Conservation (phyloP, 2,329 filamentous ascomycete genomes). For the Arthrobotrys megalospora region DNA sequence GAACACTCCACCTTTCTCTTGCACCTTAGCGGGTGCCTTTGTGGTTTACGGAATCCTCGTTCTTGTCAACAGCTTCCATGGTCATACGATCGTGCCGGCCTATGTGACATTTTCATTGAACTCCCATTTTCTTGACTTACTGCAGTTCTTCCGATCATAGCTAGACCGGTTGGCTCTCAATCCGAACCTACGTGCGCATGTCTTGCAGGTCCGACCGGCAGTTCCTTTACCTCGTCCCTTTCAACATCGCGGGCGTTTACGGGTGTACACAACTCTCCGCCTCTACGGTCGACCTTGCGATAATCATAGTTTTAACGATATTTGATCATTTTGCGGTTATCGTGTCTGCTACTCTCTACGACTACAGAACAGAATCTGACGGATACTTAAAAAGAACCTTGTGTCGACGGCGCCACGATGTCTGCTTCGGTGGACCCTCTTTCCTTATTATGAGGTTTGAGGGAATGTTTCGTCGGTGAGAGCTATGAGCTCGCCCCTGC, state of each 20-base stretch:
- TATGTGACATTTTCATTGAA: constrained; percentile 21
- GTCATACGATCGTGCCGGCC: constrained; percentile 34
- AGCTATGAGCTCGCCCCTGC: constrained; percentile 57
- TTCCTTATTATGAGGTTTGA: constrained; percentile 46
- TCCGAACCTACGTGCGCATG: constrained; percentile 54
- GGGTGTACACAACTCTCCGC: not conserved
- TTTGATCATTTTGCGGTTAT: constrained; percentile 24
- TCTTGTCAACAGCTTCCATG: constrained; percentile 41
- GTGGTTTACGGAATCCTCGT: constrained; percentile 34
- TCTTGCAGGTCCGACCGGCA: constrained; percentile 60
- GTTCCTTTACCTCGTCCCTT: constrained; percentile 35
- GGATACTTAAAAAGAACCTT: constrained; percentile 58
- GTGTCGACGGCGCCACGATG: constrained; percentile 59
- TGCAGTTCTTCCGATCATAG: constrained; percentile 2
- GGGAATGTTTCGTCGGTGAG: constrained; percentile 56
- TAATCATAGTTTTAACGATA: constrained; percentile 21
- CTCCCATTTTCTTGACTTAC: constrained; percentile 15
- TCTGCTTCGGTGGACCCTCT: constrained; percentile 42
- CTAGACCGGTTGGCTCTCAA: constrained; percentile 15
- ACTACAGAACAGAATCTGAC: constrained; percentile 34
- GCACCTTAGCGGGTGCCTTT: constrained; percentile 32
- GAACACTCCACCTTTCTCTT: constrained; percentile 57
- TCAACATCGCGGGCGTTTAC: constrained; percentile 42
- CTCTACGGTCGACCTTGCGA: constrained; percentile 36
- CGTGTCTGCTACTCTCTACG: constrained; percentile 16